A percentile compares a stretch with the other conserved stretches of the same genome.
phyloP scores from a whole-genome alignment of 257 asterid genomes.

The Gardenia jasminoides region DNA sequence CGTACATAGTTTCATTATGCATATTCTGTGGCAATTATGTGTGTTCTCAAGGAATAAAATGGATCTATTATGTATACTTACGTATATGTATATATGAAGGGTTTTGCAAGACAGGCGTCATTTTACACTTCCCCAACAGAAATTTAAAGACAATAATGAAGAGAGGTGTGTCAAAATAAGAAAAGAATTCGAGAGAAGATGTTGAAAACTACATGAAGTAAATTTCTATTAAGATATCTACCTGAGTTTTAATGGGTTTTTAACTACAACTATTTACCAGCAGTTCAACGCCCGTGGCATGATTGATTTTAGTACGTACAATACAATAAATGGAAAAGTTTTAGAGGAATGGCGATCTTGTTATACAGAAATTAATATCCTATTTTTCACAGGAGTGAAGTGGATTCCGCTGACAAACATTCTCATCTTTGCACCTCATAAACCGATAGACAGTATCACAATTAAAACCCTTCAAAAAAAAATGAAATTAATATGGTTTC shows the following conservation, averaged over 20 bases:
- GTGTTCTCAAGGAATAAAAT: background rate
- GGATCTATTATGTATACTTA: background rate
- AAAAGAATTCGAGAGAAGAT: background rate
- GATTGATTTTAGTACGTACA: background rate
- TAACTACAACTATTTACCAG: background rate
- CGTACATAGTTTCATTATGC: background rate
- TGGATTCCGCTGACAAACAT: background rate
- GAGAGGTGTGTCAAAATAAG: background rate
- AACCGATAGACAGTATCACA: background rate
- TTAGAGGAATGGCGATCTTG: background rate
- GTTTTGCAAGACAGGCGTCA: background rate
- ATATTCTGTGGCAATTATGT: background rate
- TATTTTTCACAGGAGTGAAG: background rate
- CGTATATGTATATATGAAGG: background rate
- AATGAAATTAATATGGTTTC: background rate
- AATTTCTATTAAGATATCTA: background rate
- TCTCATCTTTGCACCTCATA: background rate
- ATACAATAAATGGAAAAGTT: background rate
- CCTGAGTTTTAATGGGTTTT: background rate
- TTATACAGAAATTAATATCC: background rate
- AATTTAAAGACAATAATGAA: background rate
- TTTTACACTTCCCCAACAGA: background rate
- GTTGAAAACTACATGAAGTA: background rate
- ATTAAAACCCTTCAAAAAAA: background rate
- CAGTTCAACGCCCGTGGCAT: background rate